Percentiles rank a stretch among this genome's conserved stretches.
phyloP scores from a whole-genome alignment of 257 asterid species.

The Verbena officinalis region DNA sequence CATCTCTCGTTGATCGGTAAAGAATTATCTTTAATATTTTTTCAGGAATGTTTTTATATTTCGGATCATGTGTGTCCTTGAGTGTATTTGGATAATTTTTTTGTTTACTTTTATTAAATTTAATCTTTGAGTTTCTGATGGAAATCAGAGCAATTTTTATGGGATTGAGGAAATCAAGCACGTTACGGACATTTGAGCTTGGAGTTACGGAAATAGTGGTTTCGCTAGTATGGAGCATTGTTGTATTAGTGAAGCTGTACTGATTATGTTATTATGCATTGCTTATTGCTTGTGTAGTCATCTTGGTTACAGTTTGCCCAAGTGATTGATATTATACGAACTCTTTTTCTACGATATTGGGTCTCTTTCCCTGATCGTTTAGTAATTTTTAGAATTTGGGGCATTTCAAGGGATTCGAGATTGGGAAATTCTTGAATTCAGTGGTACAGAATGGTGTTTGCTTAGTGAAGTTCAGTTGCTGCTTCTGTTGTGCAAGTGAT shows the following conservation, averaged over 20 bases:
- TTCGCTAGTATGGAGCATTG: constrained; percentile 14
- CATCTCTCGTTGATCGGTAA: constrained; percentile 38
- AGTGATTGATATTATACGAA: not conserved
- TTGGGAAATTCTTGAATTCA: not conserved
- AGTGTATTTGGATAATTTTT: constrained; percentile 5
- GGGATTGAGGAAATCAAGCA: not conserved
- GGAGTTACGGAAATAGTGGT: not conserved
- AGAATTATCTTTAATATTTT: not conserved
- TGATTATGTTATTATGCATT: constrained; percentile 1
- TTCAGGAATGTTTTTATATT: not conserved
- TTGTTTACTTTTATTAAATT: not conserved
- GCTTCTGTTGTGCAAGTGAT: not conserved
- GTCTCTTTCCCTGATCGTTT: not conserved
- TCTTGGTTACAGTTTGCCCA: not conserved
- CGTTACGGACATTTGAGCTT: not conserved
- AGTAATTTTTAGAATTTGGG: not conserved
- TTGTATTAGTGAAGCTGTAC: constrained; percentile 4
- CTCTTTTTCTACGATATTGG: not conserved
- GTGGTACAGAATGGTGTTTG: not conserved
- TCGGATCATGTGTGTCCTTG: not conserved
- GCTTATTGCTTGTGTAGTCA: not conserved
- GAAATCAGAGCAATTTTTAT: not conserved
- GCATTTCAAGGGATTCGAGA: not conserved
- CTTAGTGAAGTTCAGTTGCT: not conserved
- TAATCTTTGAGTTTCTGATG: constrained; percentile 13